A percentile compares a stretch with the other conserved stretches of the same genome.
These are phyloP conservation scores for Hypoxylon sp. DNA, from an alignment of 2,329 filamentous ascomycete genomes.

Conservation along the genomic window DNA sequence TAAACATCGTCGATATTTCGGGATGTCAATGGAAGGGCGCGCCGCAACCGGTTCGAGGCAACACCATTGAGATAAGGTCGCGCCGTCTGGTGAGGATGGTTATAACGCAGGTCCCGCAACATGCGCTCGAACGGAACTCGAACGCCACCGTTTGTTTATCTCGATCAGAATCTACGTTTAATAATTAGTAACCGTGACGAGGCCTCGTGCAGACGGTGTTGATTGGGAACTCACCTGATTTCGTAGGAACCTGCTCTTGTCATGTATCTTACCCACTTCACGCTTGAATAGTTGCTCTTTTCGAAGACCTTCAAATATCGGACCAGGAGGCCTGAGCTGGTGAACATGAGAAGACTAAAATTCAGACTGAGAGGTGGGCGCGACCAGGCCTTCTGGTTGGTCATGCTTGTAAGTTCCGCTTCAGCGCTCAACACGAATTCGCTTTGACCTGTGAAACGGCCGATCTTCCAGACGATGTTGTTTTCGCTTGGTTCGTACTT, in stretches of 20 bases:
- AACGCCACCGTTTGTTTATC: not conserved
- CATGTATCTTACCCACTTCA: slow-evolving; percentile 99
- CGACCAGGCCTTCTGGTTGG: slow-evolving; percentile 97
- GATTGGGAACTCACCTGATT: slow-evolving; percentile 75
- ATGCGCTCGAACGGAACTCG: slow-evolving; percentile 5
- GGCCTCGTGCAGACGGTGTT: not conserved
- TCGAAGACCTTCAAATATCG: slow-evolving; percentile 98
- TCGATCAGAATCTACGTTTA: slow-evolving; percentile 38
- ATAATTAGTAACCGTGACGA: slow-evolving; percentile 20
- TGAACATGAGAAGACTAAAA: slow-evolving; percentile 98
- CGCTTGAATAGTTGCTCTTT: slow-evolving; percentile 98
- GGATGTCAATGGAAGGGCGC: slow-evolving; percentile 4
- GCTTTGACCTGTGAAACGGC: slow-evolving; percentile 97
- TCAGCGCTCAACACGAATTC: slow-evolving; percentile 97
- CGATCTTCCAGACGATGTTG: slow-evolving; percentile 99
- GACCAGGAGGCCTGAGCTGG: slow-evolving; percentile 91
- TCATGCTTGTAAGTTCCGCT: slow-evolving; percentile 95
- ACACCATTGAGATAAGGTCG: slow-evolving; percentile 7
- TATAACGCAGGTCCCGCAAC: not conserved
- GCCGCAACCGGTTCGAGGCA: slow-evolving; percentile 16
- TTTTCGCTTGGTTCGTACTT: slow-evolving; percentile 99
- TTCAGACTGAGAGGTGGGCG: slow-evolving; percentile 91
- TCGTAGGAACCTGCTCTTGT: slow-evolving; percentile 98
- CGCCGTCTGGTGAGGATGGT: slow-evolving; percentile 5
- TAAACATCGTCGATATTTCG: slow-evolving; percentile 28